A percentile compares a stretch with the other conserved stretches of the same genome.
These are phyloP conservation scores for Closterium sp. DNA, from an alignment of 139 green algal species.

Conservation along the genomic window DNA sequence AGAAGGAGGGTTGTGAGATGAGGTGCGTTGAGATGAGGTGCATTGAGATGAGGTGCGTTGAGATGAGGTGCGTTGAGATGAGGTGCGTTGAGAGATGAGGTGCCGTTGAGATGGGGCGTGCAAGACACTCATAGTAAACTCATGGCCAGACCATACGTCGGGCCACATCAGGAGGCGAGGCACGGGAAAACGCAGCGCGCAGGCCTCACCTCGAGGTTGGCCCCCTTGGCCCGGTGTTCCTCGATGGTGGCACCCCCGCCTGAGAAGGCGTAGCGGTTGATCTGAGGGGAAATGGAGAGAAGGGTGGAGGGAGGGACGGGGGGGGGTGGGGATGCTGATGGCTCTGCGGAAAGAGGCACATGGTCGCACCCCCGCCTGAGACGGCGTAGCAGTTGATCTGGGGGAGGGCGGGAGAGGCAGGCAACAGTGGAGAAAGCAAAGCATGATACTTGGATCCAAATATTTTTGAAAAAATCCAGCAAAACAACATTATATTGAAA, in stretches of 20 bases:
- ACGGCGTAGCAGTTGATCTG: conserved; percentile 77
- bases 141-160: not conserved
- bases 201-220: conserved; percentile 68
- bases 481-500: too few relatives aligned
- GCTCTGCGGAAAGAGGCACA: conserved; percentile 29
- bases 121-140: not conserved
- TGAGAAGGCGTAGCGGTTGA: conserved; percentile 81
- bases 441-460: not conserved
- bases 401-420: not conserved
- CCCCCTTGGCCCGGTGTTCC: conserved; percentile 81
- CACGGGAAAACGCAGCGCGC: too few relatives aligned
- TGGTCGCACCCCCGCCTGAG: conserved; percentile 79
- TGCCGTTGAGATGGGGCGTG: too few relatives aligned
- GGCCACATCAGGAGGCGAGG: too few relatives aligned
- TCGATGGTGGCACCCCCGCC: conserved; percentile 84
- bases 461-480: too few relatives aligned
- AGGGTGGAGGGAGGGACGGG: not conserved
- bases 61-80: too few relatives aligned
- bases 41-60: too few relatives aligned
- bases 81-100: too few relatives aligned
- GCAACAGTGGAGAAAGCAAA: not conserved
- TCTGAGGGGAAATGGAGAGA: not conserved
- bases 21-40: too few relatives aligned
- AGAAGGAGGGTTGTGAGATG: too few relatives aligned
- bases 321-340: not conserved